Conservation (phyloP, 495 filamentous ascomycete species). For the Trichoderma reesei region DNA sequence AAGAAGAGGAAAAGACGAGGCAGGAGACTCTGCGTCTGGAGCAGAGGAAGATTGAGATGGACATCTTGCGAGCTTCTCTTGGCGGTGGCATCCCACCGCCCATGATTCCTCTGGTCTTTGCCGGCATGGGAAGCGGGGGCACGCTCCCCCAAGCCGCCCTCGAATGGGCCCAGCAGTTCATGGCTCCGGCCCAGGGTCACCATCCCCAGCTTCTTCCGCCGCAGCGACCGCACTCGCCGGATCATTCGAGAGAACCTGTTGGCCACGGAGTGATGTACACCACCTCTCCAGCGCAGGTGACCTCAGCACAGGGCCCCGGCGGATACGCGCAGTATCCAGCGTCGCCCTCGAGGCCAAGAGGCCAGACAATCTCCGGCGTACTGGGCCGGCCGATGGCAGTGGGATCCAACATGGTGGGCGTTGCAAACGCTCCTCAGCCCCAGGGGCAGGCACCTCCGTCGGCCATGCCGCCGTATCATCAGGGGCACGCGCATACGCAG, state of each 20-base stretch:
- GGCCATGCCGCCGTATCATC: slow-evolving; percentile 18
- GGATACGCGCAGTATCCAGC: slow-evolving; percentile 13
- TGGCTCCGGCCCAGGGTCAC: slow-evolving; percentile 40
- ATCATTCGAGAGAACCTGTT: slow-evolving; percentile 30
- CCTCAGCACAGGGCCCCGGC: not conserved
- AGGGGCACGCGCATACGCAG: slow-evolving; percentile 19
- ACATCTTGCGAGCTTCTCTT: slow-evolving; percentile 74
- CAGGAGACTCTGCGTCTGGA: slow-evolving; percentile 72
- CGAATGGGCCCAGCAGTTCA: slow-evolving; percentile 69
- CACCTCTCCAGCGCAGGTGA: not conserved
- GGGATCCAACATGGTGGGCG: slow-evolving; percentile 1
- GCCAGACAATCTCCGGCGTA: slow-evolving; percentile 21
- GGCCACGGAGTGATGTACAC: not conserved
- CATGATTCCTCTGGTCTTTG: slow-evolving; percentile 83
- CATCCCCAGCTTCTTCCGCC: slow-evolving; percentile 43
- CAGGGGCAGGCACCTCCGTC: slow-evolving; percentile 13
- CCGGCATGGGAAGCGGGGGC: slow-evolving; percentile 64
- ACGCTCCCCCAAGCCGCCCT: slow-evolving; percentile 43
- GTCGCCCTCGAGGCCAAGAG: slow-evolving; percentile 21
- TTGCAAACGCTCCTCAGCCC: not conserved
- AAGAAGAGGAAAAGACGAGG: slow-evolving; percentile 81
- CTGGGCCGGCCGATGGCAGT: slow-evolving; percentile 21
- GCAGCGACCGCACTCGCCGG: slow-evolving; percentile 35
- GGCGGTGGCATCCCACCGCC: slow-evolving; percentile 73
- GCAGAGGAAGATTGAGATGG: slow-evolving; percentile 55